These are phyloP conservation scores for Botrytis galanthina DNA, from an alignment of 2,329 filamentous ascomycete species.

Conservation along the genomic window DNA sequence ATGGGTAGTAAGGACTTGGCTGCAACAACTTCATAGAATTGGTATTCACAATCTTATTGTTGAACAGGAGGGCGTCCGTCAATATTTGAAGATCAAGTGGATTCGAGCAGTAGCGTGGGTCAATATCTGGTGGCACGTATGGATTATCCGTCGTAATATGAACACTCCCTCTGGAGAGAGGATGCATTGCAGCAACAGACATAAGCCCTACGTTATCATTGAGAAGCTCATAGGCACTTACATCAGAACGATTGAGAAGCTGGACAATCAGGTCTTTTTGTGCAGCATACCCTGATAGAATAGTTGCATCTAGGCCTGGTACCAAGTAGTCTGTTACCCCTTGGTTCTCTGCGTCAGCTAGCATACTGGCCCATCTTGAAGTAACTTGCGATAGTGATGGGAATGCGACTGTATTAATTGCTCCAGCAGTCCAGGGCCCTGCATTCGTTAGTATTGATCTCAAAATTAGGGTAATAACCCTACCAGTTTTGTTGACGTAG, in stretches of 20 bases:
- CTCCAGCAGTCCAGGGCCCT: constrained; percentile 28
- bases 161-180: constrained; percentile 56
- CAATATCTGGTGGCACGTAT: constrained; percentile 46
- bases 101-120: constrained; percentile 39
- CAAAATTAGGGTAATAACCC: neutral
- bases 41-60: constrained; percentile 30
- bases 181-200: constrained; percentile 44
- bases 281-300: constrained; percentile 30
- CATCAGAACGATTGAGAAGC: constrained; percentile 26
- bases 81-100: constrained; percentile 32
- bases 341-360: constrained; percentile 28
- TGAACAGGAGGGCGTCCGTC: constrained; percentile 32
- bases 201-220: constrained; percentile 31
- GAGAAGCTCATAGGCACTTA: constrained; percentile 32
- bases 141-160: constrained; percentile 50
- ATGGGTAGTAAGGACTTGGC: constrained; percentile 30
- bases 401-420: constrained; percentile 35
- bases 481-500: constrained; percentile 33
- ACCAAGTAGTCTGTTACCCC: constrained; percentile 24
- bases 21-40: constrained; percentile 28
- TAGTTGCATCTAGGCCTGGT: constrained; percentile 27
- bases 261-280: constrained; percentile 28
- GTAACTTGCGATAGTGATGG: constrained; percentile 30
- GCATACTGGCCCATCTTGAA: constrained; percentile 27
- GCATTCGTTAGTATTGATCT: neutral